Evolutionary conservation across 495 filamentous ascomycete species (phyloP), one percentile per base, ranked within the genome.

Genomic region (Neurospora sublineolata): DNA sequence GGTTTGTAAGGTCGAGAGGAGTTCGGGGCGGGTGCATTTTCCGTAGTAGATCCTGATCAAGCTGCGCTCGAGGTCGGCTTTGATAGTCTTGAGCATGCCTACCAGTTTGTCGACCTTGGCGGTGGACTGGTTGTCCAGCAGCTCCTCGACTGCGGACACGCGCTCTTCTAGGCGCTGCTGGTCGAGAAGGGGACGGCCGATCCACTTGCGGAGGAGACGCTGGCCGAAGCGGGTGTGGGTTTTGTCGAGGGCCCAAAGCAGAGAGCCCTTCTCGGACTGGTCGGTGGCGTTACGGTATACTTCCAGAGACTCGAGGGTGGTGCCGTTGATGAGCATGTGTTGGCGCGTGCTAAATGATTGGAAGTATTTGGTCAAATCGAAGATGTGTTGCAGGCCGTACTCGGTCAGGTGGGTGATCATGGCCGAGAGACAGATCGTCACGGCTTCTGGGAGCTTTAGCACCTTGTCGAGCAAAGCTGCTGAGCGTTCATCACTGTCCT

Each of bases 231-330:
- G 89, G 0, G 95, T 99, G 67, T 89, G 86, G 1, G 95, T 99
- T 70, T 95, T 92, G 79, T 99, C 93, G 36, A 99, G 82, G 0
- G 94, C 93, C 95, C 95, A 99, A 79, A 98, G 92, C 18, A 99
- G 84, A 79, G 94, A 97, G 1, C 96, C 95, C 75, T 92, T 96
- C 60, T 90, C 87, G 0, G 87, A 87, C 70, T 94, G 86, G 77
- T 99, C 94, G 0, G 95, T 98, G 73, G 93, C 89, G 73, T 99
- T 99, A 37, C 94, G 89, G 79, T 97, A 99, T 2, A 99, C 92
- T 79, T 99, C 95, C 16, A 99, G 84, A 76, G 93, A 97, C 16
- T 94, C 93, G 41, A 99, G 77, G 0, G 94, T 99, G 71, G 97
- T 99, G 20, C 94, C 95, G 76, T 97, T 97, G 72, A 99, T 85